Evolutionary conservation across 495 filamentous ascomycete genomes (phyloP).

Genomic region (Neurospora cerealis): DNA sequence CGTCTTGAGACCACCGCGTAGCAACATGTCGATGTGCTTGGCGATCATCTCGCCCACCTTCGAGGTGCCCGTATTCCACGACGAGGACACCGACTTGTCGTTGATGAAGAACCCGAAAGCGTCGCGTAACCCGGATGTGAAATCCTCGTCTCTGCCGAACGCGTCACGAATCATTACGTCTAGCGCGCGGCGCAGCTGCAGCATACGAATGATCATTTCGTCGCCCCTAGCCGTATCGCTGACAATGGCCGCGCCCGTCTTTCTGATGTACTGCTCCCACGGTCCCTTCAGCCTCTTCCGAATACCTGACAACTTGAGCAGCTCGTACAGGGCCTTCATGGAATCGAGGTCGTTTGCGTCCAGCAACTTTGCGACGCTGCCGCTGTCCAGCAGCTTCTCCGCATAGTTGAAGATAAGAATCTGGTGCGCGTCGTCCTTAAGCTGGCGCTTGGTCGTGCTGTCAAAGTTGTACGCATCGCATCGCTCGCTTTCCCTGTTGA

Average conservation of each 20-base stretch:
- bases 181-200: conserved; percentile 72
- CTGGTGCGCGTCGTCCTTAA: conserved; percentile 60
- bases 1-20: conserved; percentile 77
- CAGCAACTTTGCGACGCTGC: conserved; percentile 58
- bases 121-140: conserved; percentile 69
- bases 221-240: conserved; percentile 65
- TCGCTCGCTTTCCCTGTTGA: conserved; percentile 58
- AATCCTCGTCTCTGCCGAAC: conserved; percentile 62
- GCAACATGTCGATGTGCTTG: conserved; percentile 85
- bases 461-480: conserved; percentile 76
- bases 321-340: conserved; percentile 63
- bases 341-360: conserved; percentile 53
- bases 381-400: conserved; percentile 47
- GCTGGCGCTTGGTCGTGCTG: conserved; percentile 63
- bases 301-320: conserved; percentile 57
- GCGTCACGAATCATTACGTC: conserved; percentile 63
- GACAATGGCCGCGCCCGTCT: conserved; percentile 68
- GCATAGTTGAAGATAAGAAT: conserved; percentile 54
- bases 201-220: conserved; percentile 78
- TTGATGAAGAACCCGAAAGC: conserved; percentile 89
- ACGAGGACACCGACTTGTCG: conserved; percentile 55
- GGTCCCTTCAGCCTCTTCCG: conserved; percentile 54
- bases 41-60: conserved; percentile 98
- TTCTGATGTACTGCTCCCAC: conserved; percentile 69
- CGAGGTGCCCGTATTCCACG: conserved; percentile 70